Base-by-base conservation (phyloP, 257 asterid genomes). In the Mentha longifolia region DNA sequence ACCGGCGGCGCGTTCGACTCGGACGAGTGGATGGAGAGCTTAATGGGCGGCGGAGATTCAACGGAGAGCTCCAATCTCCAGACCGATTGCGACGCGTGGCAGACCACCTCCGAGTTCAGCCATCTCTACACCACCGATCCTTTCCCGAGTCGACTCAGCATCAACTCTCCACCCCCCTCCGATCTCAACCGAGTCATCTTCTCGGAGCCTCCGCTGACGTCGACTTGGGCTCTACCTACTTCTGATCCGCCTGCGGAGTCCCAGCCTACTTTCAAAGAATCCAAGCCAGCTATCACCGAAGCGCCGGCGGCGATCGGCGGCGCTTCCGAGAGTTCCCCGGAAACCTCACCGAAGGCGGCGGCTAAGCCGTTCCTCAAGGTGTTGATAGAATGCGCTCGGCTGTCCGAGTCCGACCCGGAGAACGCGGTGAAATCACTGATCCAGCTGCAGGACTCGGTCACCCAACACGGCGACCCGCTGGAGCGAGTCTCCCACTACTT, bases 1-100 rank as follows among this genome's bases (percentile, higher is more conserved):
- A 61, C 85, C 3, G 90, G 85, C 11, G 94, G 80, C 10, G 98
- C 86, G 74, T 91, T 94, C 69, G 99, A 94, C 78, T 91, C 99
- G 16, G 98, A 91, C 14, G 98, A 91, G 87, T 94, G 99, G 99
- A 88, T 94, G 98, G 99, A 91, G 80, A 94, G 89, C 75, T 73
- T 91, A 37, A 86, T 94, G 79, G 96, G 90, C 60, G 96, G 90
- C 56, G 92, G 91, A 61, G 97, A 85, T 72, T 88, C 98, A 0
- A 83, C 96, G 19, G 92, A 81, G 64, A 87, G 88, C 60, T 83
- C 91, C 54, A 81, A 81, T 51, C 89, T 79, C 47, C 93, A 78
- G 25, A 76, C 93, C 8, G 85, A 82, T 51, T 85, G 89, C 41
- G 93, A 84, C 79, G 86, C 92, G 78, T 92, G 98, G 98, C 98